Percentiles rank a stretch among this genome's conserved stretches.
phyloP scores from a whole-genome alignment of 371 early-diverging fungal species.

The Actinomortierella wolfii region DNA sequence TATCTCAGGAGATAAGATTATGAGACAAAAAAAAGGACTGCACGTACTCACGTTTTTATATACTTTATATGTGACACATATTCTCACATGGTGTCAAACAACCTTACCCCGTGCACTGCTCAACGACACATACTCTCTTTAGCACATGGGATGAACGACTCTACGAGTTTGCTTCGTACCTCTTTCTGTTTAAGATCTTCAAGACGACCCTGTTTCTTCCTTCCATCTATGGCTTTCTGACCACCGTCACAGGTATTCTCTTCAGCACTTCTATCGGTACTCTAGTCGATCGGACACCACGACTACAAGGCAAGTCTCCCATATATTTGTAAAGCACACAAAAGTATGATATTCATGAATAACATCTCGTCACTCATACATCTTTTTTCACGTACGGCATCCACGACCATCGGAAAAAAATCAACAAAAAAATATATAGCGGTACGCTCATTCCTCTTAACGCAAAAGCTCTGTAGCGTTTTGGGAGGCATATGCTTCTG shows the following conservation, averaged over 20 bases:
- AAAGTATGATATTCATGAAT: too few species aligned
- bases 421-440: conserved; percentile 12
- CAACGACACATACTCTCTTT: too few species aligned
- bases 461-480: conserved; percentile 27
- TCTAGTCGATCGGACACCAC: conserved; percentile 30
- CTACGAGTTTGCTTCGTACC: conserved; percentile 44
- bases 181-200: conserved; percentile 48
- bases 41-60: too few species aligned
- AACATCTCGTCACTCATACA: too few species aligned
- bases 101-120: too few species aligned
- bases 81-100: too few species aligned
- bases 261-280: conserved; percentile 39
- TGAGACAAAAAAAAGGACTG: too few species aligned
- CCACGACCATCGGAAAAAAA: too few species aligned
- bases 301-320: conserved; percentile 15
- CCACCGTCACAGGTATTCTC: conserved; percentile 36
- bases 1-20: too few species aligned
- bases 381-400: too few species aligned
- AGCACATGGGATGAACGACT: conserved; percentile 41
- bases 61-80: too few species aligned
- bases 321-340: too few species aligned
- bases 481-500: conserved; percentile 39
- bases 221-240: conserved; percentile 43
- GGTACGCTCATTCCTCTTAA: conserved; percentile 26
- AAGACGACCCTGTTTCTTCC: conserved; percentile 34